Percentiles rank a stretch among this genome's conserved stretches.
phyloP scores from a whole-genome alignment of 108 stramenopile genomes.

The Pinguiococcus pyrenoidosus region DNA sequence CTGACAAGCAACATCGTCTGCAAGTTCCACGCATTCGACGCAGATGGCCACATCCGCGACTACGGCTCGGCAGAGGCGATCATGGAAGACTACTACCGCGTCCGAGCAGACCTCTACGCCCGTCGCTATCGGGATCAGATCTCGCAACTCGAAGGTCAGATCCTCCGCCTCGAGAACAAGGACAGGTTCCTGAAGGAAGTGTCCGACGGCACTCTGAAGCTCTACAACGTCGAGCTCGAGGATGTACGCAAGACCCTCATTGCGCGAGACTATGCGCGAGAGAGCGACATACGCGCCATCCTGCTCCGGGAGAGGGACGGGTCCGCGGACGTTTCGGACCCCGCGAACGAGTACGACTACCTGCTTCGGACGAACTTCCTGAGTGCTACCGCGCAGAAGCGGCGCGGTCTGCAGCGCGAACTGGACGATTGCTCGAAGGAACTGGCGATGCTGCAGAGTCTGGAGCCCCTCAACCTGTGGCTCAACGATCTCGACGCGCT shows the following conservation, averaged over 20 bases:
- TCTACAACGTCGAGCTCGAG: slow-evolving; percentile 42
- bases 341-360: slow-evolving; percentile 55
- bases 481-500: slow-evolving; percentile 59
- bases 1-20: too few relatives aligned
- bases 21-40: too few relatives aligned
- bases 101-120: slow-evolving; percentile 51
- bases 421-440: too few relatives aligned
- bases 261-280: slow-evolving; percentile 8
- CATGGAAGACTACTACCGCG: slow-evolving; percentile 59
- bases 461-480: slow-evolving; percentile 59
- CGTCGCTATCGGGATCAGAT: slow-evolving; percentile 57
- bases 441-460: slow-evolving; percentile 38
- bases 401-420: slow-evolving; percentile 45
- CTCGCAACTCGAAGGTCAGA: slow-evolving; percentile 47
- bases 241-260: slow-evolving; percentile 40
- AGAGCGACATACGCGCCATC: neutral
- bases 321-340: slow-evolving; percentile 3
- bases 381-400: slow-evolving; percentile 57
- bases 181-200: slow-evolving; percentile 64
- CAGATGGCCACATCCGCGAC: too few relatives aligned
- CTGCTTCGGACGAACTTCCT: slow-evolving; percentile 63
- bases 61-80: too few relatives aligned
- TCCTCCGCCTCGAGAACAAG: slow-evolving; percentile 52
- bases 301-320: neutral
- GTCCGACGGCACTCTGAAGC: slow-evolving; percentile 42